phyloP scores from a whole-genome alignment of 2,329 filamentous ascomycete genomes.

The Trichoderma semiorbis region DNA sequence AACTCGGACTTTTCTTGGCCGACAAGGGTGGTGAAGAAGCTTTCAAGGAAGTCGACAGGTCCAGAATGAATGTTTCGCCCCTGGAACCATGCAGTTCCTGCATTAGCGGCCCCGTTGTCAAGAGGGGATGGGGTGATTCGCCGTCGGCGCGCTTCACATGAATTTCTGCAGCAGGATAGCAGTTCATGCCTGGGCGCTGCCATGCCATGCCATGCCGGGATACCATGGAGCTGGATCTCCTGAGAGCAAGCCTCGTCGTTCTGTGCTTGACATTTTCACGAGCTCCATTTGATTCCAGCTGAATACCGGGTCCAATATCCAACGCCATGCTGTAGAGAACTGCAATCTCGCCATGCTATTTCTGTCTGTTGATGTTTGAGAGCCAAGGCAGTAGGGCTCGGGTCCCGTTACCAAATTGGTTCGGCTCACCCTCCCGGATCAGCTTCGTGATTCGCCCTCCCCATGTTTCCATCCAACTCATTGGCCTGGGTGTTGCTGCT shows the following conservation, averaged over 20 bases:
- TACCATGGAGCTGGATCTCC: background rate
- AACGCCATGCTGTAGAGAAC: background rate
- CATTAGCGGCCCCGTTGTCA: constrained; percentile 21
- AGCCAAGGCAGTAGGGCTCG: constrained; percentile 5
- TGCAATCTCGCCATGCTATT: constrained; percentile 15
- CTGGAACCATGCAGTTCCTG: constrained; percentile 23
- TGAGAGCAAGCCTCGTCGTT: background rate
- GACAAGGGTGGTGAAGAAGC: constrained; percentile 1
- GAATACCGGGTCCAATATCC: background rate
- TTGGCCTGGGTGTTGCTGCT: constrained; percentile 1
- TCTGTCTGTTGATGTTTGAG: background rate
- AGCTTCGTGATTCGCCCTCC: constrained; percentile 10
- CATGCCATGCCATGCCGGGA: background rate
- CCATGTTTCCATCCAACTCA: background rate
- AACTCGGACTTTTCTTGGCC: background rate
- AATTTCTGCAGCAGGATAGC: background rate
- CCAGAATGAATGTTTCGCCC: constrained; percentile 9
- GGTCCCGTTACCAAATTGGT: constrained; percentile 3
- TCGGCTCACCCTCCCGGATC: constrained; percentile 13
- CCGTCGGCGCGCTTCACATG: background rate
- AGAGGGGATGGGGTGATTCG: background rate
- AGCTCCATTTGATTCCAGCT: background rate
- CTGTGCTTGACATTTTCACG: background rate
- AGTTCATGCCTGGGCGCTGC: background rate
- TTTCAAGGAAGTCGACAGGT: background rate